These are phyloP conservation scores for Calophaca sinica DNA, from an alignment of 306 rosid genomes.

Conservation along the genomic window DNA sequence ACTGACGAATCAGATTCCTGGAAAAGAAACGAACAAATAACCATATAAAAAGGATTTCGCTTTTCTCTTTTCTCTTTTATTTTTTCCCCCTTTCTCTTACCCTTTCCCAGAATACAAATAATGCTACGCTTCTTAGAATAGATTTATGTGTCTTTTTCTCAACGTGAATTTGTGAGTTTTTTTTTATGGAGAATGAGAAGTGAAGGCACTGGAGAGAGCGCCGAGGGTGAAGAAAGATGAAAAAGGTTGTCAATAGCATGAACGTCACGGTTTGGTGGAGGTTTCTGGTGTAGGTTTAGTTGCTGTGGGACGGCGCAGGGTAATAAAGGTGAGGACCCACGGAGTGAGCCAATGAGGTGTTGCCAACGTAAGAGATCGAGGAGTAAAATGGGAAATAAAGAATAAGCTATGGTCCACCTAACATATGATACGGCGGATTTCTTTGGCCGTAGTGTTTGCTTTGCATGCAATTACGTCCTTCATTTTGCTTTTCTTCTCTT, in stretches of 20 bases:
- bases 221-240: too few species aligned
- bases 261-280: conserved; percentile 3
- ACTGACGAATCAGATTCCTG: conserved; percentile 41
- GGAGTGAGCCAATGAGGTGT: background rate
- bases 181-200: background rate
- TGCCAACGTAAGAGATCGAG: background rate
- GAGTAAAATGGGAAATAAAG: conserved; percentile 6
- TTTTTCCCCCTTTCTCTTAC: background rate
- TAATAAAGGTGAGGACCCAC: conserved; percentile 11
- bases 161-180: background rate
- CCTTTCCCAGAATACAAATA: background rate
- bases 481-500: background rate
- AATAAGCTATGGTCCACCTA: background rate
- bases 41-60: background rate
- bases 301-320: background rate
- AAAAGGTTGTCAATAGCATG: background rate
- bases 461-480: background rate
- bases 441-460: background rate
- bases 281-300: background rate
- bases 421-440: conserved; percentile 24
- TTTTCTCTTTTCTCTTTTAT: background rate
- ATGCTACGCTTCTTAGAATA: background rate
- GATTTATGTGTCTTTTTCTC: background rate
- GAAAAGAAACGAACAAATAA: background rate
- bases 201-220: background rate